Percentiles rank a stretch among this genome's conserved stretches.
These are phyloP conservation scores for Papiliotrema terrestris DNA, from an alignment of 1,284 basidiomycete species.

Conservation along the genomic window DNA sequence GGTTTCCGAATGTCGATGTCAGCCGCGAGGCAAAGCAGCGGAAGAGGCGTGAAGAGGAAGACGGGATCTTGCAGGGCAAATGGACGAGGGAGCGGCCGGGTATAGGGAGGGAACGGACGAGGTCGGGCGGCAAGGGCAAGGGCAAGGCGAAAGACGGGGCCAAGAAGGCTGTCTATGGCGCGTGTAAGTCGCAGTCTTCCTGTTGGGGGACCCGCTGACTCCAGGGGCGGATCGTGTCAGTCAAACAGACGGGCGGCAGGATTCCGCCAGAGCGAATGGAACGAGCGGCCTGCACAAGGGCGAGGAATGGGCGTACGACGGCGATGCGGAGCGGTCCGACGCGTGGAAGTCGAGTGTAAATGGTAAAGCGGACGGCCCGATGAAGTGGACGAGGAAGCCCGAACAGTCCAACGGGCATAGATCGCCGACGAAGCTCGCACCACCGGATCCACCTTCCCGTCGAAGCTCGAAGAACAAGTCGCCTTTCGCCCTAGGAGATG, in stretches of 20 bases:
- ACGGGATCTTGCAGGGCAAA: conserved; percentile 55
- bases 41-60: conserved; percentile 42
- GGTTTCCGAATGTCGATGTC: conserved; percentile 84
- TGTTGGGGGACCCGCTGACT: conserved; percentile 3
- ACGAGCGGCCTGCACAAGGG: neutral
- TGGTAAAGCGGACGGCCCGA: conserved; percentile 8
- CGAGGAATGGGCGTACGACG: conserved; percentile 32
- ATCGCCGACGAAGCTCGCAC: neutral
- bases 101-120: conserved; percentile 52
- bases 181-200: conserved; percentile 35
- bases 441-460: neutral
- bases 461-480: conserved; percentile 3
- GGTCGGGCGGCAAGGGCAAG: conserved; percentile 19
- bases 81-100: conserved; percentile 53
- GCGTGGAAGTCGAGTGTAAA: conserved; percentile 14
- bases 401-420: neutral
- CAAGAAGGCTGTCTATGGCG: conserved; percentile 40
- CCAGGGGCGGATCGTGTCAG: conserved; percentile 32
- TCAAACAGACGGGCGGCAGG: conserved; percentile 4
- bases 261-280: neutral
- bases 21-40: conserved; percentile 53
- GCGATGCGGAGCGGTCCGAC: conserved; percentile 30
- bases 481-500: conserved; percentile 4
- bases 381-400: conserved; percentile 27
- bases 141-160: conserved; percentile 18